These are phyloP conservation scores for Penicillium coffeae DNA, from an alignment of 495 filamentous ascomycete species.

Conservation along the genomic window DNA sequence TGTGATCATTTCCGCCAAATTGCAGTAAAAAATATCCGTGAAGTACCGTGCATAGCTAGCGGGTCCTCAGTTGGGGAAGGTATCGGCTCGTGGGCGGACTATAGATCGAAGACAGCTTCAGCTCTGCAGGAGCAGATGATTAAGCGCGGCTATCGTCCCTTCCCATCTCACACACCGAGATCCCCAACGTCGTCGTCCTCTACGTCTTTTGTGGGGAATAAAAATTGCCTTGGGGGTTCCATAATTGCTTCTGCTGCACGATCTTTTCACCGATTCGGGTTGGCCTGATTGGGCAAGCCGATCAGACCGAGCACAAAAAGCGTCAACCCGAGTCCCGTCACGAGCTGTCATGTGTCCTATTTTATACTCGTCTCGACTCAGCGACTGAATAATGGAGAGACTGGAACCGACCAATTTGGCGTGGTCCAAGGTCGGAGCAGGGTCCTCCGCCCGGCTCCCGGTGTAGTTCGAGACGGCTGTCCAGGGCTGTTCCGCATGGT, in stretches of 20 bases:
- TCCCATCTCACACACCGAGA: background rate
- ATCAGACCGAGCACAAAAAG: background rate
- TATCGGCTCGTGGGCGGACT: no score
- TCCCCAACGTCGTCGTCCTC: background rate
- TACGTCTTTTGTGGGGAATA: background rate
- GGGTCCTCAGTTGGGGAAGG: no score
- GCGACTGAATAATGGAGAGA: background rate
- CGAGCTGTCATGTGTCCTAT: background rate
- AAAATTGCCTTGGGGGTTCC: background rate
- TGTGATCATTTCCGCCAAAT: no score
- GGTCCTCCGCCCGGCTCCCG: conserved; percentile 33
- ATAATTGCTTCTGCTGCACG: background rate
- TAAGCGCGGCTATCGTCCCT: background rate
- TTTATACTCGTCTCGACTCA: background rate
- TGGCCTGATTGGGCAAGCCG: conserved; percentile 15
- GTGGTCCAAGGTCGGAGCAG: conserved; percentile 22
- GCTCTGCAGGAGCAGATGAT: background rate
- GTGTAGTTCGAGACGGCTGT: conserved; percentile 17
- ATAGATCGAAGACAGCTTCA: no score
- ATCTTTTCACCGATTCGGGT: conserved; percentile 9
- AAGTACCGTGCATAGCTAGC: no score
- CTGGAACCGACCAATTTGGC: conserved; percentile 21
- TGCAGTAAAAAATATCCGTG: no score
- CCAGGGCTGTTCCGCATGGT: conserved; percentile 11
- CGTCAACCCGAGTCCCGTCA: background rate